phyloP scores from a whole-genome alignment of 2,329 filamentous ascomycete species.

The Lojkania enalia region DNA sequence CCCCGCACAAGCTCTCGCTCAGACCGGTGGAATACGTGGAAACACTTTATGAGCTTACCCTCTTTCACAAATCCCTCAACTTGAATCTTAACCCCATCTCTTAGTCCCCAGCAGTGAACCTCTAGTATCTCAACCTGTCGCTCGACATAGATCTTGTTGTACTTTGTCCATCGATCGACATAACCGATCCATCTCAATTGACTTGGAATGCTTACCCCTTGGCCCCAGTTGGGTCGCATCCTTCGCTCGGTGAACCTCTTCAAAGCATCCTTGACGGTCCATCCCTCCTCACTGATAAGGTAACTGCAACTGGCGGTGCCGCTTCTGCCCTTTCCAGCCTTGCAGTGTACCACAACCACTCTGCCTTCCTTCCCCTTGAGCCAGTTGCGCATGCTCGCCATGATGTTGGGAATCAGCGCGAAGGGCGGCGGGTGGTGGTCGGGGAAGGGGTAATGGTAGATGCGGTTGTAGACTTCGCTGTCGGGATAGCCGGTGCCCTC shows the following conservation, averaged over 20 bases:
- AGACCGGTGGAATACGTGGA: slow-evolving; percentile 75
- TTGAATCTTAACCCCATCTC: slow-evolving; percentile 83
- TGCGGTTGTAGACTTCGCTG: slow-evolving; percentile 78
- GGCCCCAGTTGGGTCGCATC: slow-evolving; percentile 87
- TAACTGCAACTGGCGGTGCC: slow-evolving; percentile 88
- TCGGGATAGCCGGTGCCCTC: slow-evolving; percentile 97
- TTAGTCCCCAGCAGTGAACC: slow-evolving; percentile 85
- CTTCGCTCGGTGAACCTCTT: slow-evolving; percentile 75
- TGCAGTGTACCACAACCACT: slow-evolving; percentile 93
- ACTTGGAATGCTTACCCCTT: slow-evolving; percentile 89
- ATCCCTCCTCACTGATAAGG: slow-evolving; percentile 82
- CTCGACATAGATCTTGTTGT: slow-evolving; percentile 79
- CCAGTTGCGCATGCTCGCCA: slow-evolving; percentile 94
- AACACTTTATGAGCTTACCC: slow-evolving; percentile 79
- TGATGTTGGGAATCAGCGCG: slow-evolving; percentile 80
- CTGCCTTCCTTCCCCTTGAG: slow-evolving; percentile 58
- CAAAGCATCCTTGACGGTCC: slow-evolving; percentile 66
- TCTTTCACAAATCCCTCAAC: slow-evolving; percentile 87
- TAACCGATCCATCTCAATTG: slow-evolving; percentile 88
- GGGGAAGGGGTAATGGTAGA: slow-evolving; percentile 93
- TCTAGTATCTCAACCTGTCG: slow-evolving; percentile 82
- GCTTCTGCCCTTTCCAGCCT: slow-evolving; percentile 92
- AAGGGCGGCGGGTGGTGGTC: slow-evolving; percentile 98
- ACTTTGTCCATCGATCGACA: slow-evolving; percentile 80
- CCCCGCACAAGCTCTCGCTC: slow-evolving; percentile 72